Evolutionary conservation across 164 flowering plant genomes (phyloP).

Genomic region (Piper longum): DNA sequence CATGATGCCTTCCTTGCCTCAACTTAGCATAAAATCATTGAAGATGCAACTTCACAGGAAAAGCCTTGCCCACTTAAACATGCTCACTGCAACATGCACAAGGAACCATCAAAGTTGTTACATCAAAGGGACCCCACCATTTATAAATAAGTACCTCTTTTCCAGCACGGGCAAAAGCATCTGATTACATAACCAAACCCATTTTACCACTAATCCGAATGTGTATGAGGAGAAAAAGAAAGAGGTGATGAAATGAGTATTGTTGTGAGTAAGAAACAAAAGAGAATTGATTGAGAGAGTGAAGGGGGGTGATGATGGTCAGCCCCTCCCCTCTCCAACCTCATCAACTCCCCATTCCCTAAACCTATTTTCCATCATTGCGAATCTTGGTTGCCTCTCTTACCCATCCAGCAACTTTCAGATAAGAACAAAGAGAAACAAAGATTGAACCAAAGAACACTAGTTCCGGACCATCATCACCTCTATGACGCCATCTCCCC

Average conservation of each 20-base stretch:
- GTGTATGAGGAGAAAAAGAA: not conserved
- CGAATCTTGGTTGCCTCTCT: slow-evolving; percentile 47
- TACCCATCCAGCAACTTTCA: slow-evolving; percentile 46
- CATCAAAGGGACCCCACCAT: too few species aligned
- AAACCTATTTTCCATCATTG: slow-evolving; percentile 73
- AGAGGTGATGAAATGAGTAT: not conserved
- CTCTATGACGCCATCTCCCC: slow-evolving; percentile 47
- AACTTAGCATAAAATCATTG: not conserved
- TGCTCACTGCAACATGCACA: not conserved
- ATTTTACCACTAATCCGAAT: too few species aligned
- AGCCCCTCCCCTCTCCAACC: not conserved
- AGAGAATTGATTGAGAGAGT: slow-evolving; percentile 21
- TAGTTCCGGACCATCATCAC: slow-evolving; percentile 12
- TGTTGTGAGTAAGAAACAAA: slow-evolving; percentile 19
- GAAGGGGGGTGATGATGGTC: slow-evolving; percentile 4
- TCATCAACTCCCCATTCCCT: slow-evolving; percentile 9
- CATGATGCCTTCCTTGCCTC: not conserved
- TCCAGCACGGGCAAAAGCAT: too few species aligned
- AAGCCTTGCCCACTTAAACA: not conserved
- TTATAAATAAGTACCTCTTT: too few species aligned
- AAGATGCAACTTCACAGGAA: not conserved
- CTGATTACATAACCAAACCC: too few species aligned
- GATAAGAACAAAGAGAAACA: not conserved
- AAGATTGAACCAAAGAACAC: not conserved
- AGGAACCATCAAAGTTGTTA: too few species aligned